A percentile compares a stretch with the other conserved stretches of the same genome.
phyloP scores from a whole-genome alignment of 148 eudicot genomes.

The Heliamphora exappendiculata region DNA sequence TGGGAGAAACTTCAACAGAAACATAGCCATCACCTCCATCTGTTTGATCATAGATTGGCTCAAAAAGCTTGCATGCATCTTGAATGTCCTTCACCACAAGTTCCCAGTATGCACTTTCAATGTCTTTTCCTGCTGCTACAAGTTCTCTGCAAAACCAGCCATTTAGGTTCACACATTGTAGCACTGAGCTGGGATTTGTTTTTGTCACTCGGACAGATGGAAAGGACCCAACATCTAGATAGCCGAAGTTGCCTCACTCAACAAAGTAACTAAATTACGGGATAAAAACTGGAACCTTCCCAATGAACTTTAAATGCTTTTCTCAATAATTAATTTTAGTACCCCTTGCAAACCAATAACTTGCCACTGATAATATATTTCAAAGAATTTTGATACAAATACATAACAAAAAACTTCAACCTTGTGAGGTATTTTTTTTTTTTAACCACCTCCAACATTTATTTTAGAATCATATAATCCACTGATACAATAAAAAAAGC shows the following conservation, averaged over 20 bases:
- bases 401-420: neutral
- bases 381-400: neutral
- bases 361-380: neutral
- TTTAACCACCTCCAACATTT: too few relatives aligned
- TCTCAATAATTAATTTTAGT: neutral
- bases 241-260: neutral
- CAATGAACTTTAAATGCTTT: neutral
- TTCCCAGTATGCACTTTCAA: conserved; percentile 95
- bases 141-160: conserved; percentile 58
- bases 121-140: conserved; percentile 76
- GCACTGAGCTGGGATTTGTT: neutral
- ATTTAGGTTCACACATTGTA: neutral
- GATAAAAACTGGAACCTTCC: neutral
- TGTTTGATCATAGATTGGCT: conserved; percentile 78
- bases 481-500: neutral
- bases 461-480: neutral
- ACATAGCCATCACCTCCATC: conserved; percentile 90
- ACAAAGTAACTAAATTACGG: neutral
- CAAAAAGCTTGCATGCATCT: conserved; percentile 90
- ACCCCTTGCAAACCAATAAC: neutral
- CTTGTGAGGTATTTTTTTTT: too few relatives aligned
- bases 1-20: conserved; percentile 96
- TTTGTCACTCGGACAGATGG: neutral
- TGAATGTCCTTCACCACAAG: conserved; percentile 94
- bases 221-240: neutral